Conservation (phyloP, 108 stramenopile genomes). For the Nitzschia sp. region DNA sequence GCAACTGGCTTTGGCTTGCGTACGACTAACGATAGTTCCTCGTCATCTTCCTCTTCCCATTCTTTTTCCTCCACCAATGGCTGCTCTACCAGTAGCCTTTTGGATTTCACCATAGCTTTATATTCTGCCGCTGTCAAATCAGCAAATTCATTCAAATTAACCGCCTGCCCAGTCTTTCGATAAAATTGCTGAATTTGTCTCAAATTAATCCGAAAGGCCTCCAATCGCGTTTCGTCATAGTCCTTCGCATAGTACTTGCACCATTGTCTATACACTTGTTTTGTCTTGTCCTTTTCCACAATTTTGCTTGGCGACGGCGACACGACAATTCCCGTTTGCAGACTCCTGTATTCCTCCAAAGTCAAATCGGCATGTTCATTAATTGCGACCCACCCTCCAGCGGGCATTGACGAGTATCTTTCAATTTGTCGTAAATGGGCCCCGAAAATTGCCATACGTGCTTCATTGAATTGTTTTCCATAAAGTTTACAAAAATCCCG, state of each 20-base stretch:
- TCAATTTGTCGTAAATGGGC: slow-evolving; percentile 10
- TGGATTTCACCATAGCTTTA: slow-evolving; percentile 19
- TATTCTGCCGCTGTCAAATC: slow-evolving; percentile 83
- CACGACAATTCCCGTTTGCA: not conserved
- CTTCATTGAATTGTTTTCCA: slow-evolving; percentile 21
- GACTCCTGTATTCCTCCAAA: slow-evolving; percentile 14
- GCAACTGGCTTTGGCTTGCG: not conserved
- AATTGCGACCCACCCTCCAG: not conserved
- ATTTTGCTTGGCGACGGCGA: slow-evolving; percentile 1
- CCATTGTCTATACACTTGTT: not conserved
- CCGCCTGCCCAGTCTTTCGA: not conserved
- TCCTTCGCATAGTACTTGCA: slow-evolving; percentile 54
- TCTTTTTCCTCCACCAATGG: not conserved
- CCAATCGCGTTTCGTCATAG: slow-evolving; percentile 40
- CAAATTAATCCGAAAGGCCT: not conserved
- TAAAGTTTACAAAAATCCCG: slow-evolving; percentile 4
- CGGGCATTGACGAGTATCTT: not conserved
- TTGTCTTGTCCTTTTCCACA: not conserved
- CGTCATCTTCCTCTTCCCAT: not conserved
- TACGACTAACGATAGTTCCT: not conserved
- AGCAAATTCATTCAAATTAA: slow-evolving; percentile 80
- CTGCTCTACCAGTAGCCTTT: not conserved
- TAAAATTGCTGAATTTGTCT: not conserved
- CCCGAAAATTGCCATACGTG: slow-evolving; percentile 25
- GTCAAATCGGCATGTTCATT: slow-evolving; percentile 25